Evolutionary conservation across 2,329 filamentous ascomycete genomes (phyloP).

Genomic region (Hymenoscyphus fraxineus): DNA sequence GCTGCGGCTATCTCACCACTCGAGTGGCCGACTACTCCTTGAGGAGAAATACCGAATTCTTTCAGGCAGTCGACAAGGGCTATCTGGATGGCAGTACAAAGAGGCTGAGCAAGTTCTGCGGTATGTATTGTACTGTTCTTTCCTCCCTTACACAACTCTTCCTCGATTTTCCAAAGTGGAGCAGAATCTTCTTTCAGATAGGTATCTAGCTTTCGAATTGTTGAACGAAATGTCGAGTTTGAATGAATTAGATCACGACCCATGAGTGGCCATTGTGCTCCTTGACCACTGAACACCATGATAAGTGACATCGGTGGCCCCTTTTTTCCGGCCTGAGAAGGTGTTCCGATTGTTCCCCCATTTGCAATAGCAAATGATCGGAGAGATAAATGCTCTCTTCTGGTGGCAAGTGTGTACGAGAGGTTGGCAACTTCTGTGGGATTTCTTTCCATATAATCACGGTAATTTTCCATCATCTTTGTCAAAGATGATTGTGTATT

Average conservation of each 20-base stretch:
- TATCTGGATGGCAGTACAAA: conserved; percentile 47
- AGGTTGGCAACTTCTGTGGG: neutral
- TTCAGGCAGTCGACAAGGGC: conserved; percentile 41
- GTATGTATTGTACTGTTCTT: conserved; percentile 37
- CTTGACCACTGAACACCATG: conserved; percentile 31
- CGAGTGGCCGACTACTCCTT: conserved; percentile 43
- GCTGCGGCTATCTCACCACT: conserved; percentile 47
- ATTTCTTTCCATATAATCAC: neutral
- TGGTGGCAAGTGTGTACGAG: conserved; percentile 7
- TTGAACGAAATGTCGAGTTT: conserved; percentile 19
- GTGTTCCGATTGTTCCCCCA: conserved; percentile 38
- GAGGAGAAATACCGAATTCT: conserved; percentile 39
- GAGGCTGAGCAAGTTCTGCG: conserved; percentile 34
- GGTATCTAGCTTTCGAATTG: conserved; percentile 15
- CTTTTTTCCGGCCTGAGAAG: conserved; percentile 37
- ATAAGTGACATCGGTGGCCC: conserved; percentile 44
- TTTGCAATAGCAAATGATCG: conserved; percentile 10
- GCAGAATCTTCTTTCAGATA: conserved; percentile 5
- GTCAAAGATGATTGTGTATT: neutral
- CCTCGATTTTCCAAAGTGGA: conserved; percentile 20
- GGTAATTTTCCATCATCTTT: neutral
- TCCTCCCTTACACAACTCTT: conserved; percentile 24
- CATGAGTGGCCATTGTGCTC: conserved; percentile 31
- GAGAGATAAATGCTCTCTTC: conserved; percentile 10
- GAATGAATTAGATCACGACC: conserved; percentile 20